These are phyloP conservation scores for Linnemannia exigua DNA, from an alignment of 192 early-diverging fungal species.

Conservation along the genomic window DNA sequence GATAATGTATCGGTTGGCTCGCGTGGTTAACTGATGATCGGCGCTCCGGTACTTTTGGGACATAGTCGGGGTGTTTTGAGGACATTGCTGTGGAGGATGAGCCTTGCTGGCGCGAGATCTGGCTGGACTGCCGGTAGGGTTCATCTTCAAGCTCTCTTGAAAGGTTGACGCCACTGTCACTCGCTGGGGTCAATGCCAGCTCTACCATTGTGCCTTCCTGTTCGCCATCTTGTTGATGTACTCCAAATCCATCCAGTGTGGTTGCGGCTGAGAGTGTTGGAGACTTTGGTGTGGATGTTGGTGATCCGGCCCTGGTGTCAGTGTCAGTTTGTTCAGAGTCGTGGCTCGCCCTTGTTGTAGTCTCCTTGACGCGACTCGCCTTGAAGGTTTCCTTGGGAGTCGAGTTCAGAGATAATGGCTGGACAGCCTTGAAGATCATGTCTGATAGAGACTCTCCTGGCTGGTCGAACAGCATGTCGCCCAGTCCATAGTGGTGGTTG, in stretches of 20 bases:
- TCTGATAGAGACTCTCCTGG: slow-evolving; percentile 45
- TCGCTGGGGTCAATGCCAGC: background rate
- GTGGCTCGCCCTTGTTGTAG: slow-evolving; percentile 2
- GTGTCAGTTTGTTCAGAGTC: slow-evolving; percentile 17
- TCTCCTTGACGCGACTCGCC: background rate
- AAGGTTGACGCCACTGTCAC: background rate
- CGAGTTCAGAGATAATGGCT: background rate
- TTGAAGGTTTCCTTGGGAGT: background rate
- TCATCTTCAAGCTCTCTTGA: background rate
- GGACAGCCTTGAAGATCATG: slow-evolving; percentile 40
- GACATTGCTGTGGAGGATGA: background rate
- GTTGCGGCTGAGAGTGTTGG: slow-evolving; percentile 17
- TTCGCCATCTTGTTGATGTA: background rate
- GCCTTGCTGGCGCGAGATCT: background rate
- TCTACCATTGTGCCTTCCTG: background rate
- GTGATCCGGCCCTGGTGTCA: slow-evolving; percentile 22
- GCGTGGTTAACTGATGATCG: slow-evolving; percentile 18
- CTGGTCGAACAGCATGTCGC: slow-evolving; percentile 15
- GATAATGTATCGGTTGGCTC: background rate
- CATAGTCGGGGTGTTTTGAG: background rate
- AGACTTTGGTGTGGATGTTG: background rate
- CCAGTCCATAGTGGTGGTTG: slow-evolving; percentile 13
- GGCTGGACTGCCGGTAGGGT: background rate
- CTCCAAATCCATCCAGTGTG: slow-evolving; percentile 17
- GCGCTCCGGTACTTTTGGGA: slow-evolving; percentile 16